Conservation (phyloP, 805 yeast species). For the Zygosaccharomyces rouxii region DNA sequence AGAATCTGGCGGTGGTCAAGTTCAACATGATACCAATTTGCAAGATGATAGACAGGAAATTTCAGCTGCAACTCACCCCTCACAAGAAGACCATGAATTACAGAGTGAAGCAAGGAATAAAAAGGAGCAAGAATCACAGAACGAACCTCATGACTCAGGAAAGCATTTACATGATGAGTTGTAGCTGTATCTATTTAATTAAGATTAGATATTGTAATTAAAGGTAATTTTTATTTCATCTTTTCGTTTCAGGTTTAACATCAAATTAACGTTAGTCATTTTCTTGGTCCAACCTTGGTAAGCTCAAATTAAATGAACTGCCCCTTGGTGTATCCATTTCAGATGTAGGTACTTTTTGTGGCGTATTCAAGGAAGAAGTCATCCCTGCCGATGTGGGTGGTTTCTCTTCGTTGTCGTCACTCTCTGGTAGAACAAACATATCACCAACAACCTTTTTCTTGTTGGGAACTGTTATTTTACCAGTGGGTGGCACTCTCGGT, state of each 20-base stretch:
- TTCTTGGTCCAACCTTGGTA: conserved; percentile 17
- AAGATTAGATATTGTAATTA: conserved; percentile 1
- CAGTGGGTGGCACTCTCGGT: conserved; percentile 86
- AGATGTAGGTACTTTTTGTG: not conserved
- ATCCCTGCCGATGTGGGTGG: conserved; percentile 1
- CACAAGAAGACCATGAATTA: not conserved
- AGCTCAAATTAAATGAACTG: conserved; percentile 21
- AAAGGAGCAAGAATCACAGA: not conserved
- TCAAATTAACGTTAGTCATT: not conserved
- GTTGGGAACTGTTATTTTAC: conserved; percentile 69
- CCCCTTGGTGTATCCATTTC: conserved; percentile 8
- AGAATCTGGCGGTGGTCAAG: not conserved
- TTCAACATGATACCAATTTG: not conserved
- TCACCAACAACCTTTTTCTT: conserved; percentile 57
- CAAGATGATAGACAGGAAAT: not conserved
- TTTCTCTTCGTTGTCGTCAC: conserved; percentile 12
- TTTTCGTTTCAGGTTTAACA: not conserved
- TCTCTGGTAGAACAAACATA: conserved; percentile 50
- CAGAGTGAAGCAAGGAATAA: not conserved
- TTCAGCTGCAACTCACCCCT: not conserved
- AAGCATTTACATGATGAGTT: conserved; percentile 6
- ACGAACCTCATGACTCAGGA: not conserved
- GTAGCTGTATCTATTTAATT: not conserved
- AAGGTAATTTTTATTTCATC: not conserved
- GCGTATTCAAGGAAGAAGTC: not conserved